Evolutionary conservation across 2,329 filamentous ascomycete genomes (phyloP).

Genomic region (Talaromyces sp.): DNA sequence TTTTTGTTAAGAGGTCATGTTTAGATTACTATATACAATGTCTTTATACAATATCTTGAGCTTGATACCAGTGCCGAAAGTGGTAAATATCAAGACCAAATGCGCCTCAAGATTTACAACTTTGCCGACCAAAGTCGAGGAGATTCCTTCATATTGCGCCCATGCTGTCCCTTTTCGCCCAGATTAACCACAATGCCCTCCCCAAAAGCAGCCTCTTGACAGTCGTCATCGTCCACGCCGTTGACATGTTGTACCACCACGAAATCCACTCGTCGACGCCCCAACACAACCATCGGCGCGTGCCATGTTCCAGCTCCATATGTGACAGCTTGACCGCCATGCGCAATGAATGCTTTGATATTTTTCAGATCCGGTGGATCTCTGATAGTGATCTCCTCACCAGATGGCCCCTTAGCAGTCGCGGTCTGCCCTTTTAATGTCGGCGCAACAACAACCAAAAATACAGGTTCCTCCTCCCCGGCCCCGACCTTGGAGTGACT

Average conservation of each 20-base stretch:
- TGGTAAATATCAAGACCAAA: neutral
- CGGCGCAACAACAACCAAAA: conserved; percentile 88
- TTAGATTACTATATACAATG: too few species aligned
- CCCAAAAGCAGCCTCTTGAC: conserved; percentile 70
- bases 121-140: conserved; percentile 22
- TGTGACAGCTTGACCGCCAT: conserved; percentile 79
- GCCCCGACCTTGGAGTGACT: conserved; percentile 26
- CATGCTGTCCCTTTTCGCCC: conserved; percentile 23
- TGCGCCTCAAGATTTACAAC: conserved; percentile 10
- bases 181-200: conserved; percentile 42
- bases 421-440: conserved; percentile 56
- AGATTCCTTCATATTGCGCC: conserved; percentile 17
- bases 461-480: conserved; percentile 47
- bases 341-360: conserved; percentile 77
- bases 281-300: conserved; percentile 91
- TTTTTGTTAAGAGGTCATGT: too few species aligned
- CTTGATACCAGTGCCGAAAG: too few species aligned
- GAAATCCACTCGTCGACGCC: conserved; percentile 73
- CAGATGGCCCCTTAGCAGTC: conserved; percentile 34
- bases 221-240: conserved; percentile 80
- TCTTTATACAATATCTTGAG: neutral
- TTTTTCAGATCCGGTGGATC: conserved; percentile 70
- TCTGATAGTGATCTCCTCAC: conserved; percentile 38
- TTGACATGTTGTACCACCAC: conserved; percentile 89
- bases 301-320: conserved; percentile 95